These are phyloP conservation scores for Marchantia polymorpha DNA, from an alignment of 225 moss, liverwort and hornwort species.

Conservation along the genomic window DNA sequence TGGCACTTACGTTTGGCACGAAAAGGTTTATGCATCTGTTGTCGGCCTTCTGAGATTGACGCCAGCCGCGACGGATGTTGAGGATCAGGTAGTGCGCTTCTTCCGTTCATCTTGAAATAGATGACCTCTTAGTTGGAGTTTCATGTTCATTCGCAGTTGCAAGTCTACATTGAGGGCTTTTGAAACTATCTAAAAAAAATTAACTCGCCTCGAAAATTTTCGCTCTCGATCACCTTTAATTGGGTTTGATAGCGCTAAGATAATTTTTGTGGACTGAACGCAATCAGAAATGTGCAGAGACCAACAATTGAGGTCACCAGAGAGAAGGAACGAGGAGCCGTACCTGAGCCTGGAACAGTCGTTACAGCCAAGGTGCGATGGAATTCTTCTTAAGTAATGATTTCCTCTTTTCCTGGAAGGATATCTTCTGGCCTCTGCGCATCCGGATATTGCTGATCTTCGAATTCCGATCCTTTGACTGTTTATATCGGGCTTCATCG, in stretches of 20 bases:
- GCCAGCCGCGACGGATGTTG: constrained; percentile 38
- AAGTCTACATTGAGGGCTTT: not conserved
- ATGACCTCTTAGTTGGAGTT: not conserved
- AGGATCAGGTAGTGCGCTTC: constrained; percentile 55
- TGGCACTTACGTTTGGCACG: constrained; percentile 76
- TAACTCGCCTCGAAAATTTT: no score
- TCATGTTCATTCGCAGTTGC: not conserved
- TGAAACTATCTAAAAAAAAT: no score
- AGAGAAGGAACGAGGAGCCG: constrained; percentile 77
- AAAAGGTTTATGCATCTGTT: constrained; percentile 78
- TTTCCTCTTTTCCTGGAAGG: not conserved
- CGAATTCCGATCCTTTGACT: not conserved
- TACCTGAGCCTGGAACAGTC: constrained; percentile 77
- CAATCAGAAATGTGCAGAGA: constrained; percentile 43
- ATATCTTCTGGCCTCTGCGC: not conserved
- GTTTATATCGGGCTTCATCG: not conserved
- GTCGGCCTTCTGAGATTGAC: constrained; percentile 61
- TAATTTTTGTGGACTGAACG: not conserved
- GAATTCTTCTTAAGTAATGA: not conserved
- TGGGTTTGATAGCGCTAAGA: not conserved
- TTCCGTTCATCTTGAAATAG: not conserved
- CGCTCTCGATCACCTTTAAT: not conserved
- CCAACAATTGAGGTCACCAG: constrained; percentile 77
- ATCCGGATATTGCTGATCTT: not conserved
- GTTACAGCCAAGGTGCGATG: constrained; percentile 80